Evolutionary conservation across 306 rosid species (phyloP), one percentile per base, ranked within the genome.

Genomic region (Coriaria nepalensis): DNA sequence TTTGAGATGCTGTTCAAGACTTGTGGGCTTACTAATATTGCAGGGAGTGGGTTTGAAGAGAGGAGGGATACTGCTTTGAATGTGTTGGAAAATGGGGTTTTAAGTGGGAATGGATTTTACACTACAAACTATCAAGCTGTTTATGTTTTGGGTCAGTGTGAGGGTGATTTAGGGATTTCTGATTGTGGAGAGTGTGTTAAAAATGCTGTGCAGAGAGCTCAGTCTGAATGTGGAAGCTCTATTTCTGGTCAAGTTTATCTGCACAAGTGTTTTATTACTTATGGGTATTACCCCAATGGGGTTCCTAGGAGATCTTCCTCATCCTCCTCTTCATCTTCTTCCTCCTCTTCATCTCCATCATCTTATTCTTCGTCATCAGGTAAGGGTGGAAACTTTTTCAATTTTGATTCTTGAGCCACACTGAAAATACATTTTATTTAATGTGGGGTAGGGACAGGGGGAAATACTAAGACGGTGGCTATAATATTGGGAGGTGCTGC

Each of bases 401-500:
- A 5, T 49, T 35, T 49, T 9, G 8, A 13, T 14, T 8, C 20
- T 37, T 52, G 15, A 52, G 33, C 32, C 5, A 15, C 4, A 6
- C 8, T 44, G 40, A 11, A 41, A 41, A 37, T 55, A 20, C 29
- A 20, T 39, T 29, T 47, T 44, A 34, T 50, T 34, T 13, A 50
- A 52, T 40, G 48, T 51, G 72, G 56, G 45, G 59, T 37, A 69
- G 76, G 78, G 59, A 53, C 81, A 61, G 92, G 78, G 57, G 68
- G 62, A 63, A 79, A 68, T 62, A 75, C 84, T 57, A 84, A 77
- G 73, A 88, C 95, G 0, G 95, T 77, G 59, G 97, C 95, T 49
- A 73, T 84, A 9, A 84, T 90, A 66, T 57, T 90, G 65, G 95
- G 97, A 66, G 97, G 95, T 34, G 83, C 76, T 38, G 93, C 93